Evolutionary conservation across 139 green algal genomes (phyloP), one percentile per base, ranked within the genome.

Genomic region (Penium margaritaceum): DNA sequence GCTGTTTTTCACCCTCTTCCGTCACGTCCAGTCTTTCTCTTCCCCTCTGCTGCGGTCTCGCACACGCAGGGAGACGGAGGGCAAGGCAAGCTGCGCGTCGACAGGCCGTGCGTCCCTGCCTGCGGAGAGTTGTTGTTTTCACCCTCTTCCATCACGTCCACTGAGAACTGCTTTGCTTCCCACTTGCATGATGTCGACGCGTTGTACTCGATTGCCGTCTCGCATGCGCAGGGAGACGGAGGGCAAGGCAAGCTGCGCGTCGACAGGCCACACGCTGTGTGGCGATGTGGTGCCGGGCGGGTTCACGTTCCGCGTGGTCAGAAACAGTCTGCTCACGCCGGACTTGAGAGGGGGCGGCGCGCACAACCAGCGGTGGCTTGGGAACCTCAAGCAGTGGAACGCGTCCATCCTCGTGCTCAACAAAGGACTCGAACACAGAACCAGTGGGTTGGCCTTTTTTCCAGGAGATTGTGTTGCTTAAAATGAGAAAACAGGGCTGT

Each of bases 391-490:
- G 0, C 17, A 63, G 17, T 74, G 66, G 66, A 63, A 74, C 54
- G 24, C 66, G 4, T 39, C 41, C 54, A 74, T 74, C 7, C 38
- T 74, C 21, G 44, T 74, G 21, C 66, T 74, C 41, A 74, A 74
- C 37, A 60, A 60, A 24, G 51, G 51, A n/a, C 30, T 60, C 2
- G 51, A 60, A 6, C 29, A 60, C 5, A 60, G 46, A 57, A 19
- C 46, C n/a, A 57, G 46, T 57, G 4, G 19, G 43, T 54, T 54
- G 2, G 19, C 21, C 1, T 54, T 54, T 2, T 2, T 54, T 2
- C 21, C 24, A n/a, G n/a, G n/a, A n/a, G n/a, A n/a, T n/a, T n/a
- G n/a, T n/a, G n/a, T n/a, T n/a, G n/a, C n/a, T n/a, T n/a, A n/a
- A n/a, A n/a, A n/a, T n/a, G n/a, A n/a, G n/a, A n/a, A n/a, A n/a